A percentile compares a stretch with the other conserved stretches of the same genome.
Evolutionary conservation across 2,329 filamentous ascomycete genomes (phyloP).

Genomic region (Penicillium sp.): DNA sequence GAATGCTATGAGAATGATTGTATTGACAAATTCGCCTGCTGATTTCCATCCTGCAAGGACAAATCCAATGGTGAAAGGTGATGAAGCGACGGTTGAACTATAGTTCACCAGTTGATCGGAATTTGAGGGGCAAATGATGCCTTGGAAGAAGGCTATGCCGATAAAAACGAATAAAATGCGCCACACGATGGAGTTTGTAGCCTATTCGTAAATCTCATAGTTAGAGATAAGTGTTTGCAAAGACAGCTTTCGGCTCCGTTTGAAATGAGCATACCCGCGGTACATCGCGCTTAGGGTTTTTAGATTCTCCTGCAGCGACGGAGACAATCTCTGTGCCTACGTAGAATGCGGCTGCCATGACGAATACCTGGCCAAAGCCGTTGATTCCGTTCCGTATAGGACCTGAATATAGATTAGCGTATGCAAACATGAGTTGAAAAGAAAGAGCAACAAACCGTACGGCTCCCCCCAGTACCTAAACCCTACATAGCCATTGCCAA

Average conservation of each 20-base stretch:
- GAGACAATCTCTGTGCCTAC: slow-evolving; percentile 5
- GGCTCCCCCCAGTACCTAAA: slow-evolving; percentile 1
- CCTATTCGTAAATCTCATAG: background rate
- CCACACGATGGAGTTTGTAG: background rate
- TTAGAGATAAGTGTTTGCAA: too few relatives aligned
- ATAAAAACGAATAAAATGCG: background rate
- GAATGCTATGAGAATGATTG: background rate
- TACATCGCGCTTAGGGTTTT: slow-evolving; percentile 4
- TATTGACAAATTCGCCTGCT: background rate
- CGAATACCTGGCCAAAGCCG: background rate
- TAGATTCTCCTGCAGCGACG: slow-evolving; percentile 4
- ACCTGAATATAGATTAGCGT: background rate
- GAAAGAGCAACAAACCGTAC: background rate
- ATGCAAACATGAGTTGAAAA: background rate
- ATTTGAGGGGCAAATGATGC: background rate
- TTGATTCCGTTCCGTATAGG: background rate
- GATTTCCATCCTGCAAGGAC: background rate
- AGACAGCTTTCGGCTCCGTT: too few relatives aligned
- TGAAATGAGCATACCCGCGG: slow-evolving; percentile 2
- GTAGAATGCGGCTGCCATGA: background rate
- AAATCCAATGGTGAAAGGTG: background rate
- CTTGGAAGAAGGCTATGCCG: background rate
- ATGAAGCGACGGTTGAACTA: background rate
- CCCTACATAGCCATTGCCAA: slow-evolving; percentile 5
- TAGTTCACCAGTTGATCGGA: background rate